phyloP scores from a whole-genome alignment of 768 basidiomycete genomes.

The Leccinum olivaceopallidum region DNA sequence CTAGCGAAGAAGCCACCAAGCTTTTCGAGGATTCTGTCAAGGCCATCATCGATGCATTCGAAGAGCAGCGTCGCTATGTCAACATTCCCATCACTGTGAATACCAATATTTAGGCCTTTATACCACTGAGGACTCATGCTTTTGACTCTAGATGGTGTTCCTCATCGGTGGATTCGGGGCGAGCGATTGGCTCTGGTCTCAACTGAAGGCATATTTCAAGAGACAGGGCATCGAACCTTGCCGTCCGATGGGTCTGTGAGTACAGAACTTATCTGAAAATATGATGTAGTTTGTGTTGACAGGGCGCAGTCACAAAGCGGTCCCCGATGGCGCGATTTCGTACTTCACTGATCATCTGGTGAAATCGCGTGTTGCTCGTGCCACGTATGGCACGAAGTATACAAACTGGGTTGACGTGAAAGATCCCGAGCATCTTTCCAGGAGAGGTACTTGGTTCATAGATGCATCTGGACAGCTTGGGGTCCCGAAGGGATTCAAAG shows the following conservation, averaged over 20 bases:
- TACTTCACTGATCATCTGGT: constrained; percentile 46
- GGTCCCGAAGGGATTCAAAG: constrained; percentile 8
- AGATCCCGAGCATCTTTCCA: constrained; percentile 11
- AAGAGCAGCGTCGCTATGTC: constrained; percentile 25
- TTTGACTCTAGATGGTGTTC: constrained; percentile 28
- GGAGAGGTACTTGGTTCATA: constrained; percentile 7
- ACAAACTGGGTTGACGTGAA: not conserved
- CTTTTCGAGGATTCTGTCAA: constrained; percentile 45
- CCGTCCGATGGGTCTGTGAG: constrained; percentile 49
- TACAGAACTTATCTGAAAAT: constrained; percentile 18
- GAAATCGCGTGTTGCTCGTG: constrained; percentile 42
- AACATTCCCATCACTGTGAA: constrained; percentile 31
- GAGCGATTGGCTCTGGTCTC: constrained; percentile 44
- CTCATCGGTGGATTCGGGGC: constrained; percentile 55
- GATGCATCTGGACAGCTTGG: not conserved
- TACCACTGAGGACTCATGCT: not conserved
- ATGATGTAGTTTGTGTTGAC: not conserved
- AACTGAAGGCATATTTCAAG: constrained; percentile 37
- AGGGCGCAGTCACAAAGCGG: constrained; percentile 38
- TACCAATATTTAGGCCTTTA: not conserved
- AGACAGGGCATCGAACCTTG: constrained; percentile 39
- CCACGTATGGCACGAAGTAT: constrained; percentile 58
- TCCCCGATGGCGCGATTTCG: constrained; percentile 47
- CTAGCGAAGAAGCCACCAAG: constrained; percentile 36
- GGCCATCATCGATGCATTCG: constrained; percentile 33